These are phyloP conservation scores for Neurospora discreta DNA, from an alignment of 495 filamentous ascomycete genomes.

Conservation along the genomic window DNA sequence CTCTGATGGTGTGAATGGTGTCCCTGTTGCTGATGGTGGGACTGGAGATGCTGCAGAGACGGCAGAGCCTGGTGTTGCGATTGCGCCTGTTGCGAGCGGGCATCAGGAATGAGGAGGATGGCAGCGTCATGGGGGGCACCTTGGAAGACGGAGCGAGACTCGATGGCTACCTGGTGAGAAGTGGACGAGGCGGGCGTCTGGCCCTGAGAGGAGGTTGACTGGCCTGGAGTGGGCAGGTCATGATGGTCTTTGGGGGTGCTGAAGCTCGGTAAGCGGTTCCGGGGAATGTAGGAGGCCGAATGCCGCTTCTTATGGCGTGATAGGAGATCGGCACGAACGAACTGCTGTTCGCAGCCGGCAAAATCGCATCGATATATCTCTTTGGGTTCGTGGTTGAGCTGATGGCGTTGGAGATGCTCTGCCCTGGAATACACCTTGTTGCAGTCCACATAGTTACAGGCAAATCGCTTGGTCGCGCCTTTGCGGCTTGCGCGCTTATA, in stretches of 20 bases:
- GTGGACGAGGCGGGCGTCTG: slow-evolving; percentile 8
- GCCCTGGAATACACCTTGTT: slow-evolving; percentile 92
- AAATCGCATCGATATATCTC: slow-evolving; percentile 92
- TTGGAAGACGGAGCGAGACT: slow-evolving; percentile 23
- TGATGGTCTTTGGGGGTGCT: slow-evolving; percentile 34
- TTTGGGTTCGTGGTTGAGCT: slow-evolving; percentile 65
- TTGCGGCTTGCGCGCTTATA: slow-evolving; percentile 42
- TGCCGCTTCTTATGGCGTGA: slow-evolving; percentile 87
- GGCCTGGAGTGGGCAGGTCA: slow-evolving; percentile 9
- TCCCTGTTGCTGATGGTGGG: not conserved
- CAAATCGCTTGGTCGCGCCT: slow-evolving; percentile 47
- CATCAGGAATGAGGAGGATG: slow-evolving; percentile 32
- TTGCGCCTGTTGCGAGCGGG: slow-evolving; percentile 19
- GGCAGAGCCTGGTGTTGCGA: slow-evolving; percentile 10
- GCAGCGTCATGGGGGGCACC: slow-evolving; percentile 37
- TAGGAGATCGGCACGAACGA: slow-evolving; percentile 88
- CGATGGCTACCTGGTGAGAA: slow-evolving; percentile 16
- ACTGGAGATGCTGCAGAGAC: not conserved
- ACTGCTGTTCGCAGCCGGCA: slow-evolving; percentile 74
- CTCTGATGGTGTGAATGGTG: not conserved
- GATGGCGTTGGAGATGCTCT: slow-evolving; percentile 68
- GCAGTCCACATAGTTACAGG: slow-evolving; percentile 74
- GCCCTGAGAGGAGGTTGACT: slow-evolving; percentile 8
- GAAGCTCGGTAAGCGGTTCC: slow-evolving; percentile 77
- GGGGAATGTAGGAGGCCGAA: slow-evolving; percentile 78